Evolutionary conservation across 352 stramenopile species (phyloP), one percentile per base, ranked within the genome.

Genomic region (Pythium dissimile): DNA sequence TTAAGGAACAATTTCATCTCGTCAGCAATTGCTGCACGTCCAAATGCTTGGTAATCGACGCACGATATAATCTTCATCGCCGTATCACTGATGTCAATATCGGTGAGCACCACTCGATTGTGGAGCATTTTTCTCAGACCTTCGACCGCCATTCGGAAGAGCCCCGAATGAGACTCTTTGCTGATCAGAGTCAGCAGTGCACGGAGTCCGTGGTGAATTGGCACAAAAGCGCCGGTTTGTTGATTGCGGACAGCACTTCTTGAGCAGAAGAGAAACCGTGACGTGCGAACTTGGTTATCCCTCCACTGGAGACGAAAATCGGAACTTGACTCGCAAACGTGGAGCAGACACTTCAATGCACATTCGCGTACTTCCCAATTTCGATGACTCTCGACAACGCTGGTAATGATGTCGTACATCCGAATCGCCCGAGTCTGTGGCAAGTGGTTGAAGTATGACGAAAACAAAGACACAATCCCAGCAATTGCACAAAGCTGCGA

Each of bases 71-170:
- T 60, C 57, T 95, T 95, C 13, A 84, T 67, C 28, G 71, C 74
- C 21, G 87, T 71, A 52, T 95, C 85, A 43, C 73, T 92, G n/a
- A 95, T 68, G 62, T 95, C 83, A n/a, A 93, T 77, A 61, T 95
- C 83, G 48, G 75, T 64, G 15, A 95, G 69, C 32, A 95, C 76
- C 8, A 79, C 56, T 31, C 85, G 83, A 54, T 95, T 95, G 68
- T 85, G 75, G 4, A 95, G 62, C 85, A 95, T 95, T 0, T 46
- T 57, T 15, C 73, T 75, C 12, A 93, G 80, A 12, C 79, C 84
- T 54, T 70, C 62, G 12, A 95, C 82, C 8, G 82, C 83, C 75
- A 93, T 88, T 24, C 80, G 66, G 52, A 95, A 92, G 10, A 92
- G 53, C 4, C 67, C 54, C 3, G 83, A 64, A 42, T 90, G 66